Evolutionary conservation across 179 eudicot genomes (phyloP).

Genomic region (Beta lomatogona): DNA sequence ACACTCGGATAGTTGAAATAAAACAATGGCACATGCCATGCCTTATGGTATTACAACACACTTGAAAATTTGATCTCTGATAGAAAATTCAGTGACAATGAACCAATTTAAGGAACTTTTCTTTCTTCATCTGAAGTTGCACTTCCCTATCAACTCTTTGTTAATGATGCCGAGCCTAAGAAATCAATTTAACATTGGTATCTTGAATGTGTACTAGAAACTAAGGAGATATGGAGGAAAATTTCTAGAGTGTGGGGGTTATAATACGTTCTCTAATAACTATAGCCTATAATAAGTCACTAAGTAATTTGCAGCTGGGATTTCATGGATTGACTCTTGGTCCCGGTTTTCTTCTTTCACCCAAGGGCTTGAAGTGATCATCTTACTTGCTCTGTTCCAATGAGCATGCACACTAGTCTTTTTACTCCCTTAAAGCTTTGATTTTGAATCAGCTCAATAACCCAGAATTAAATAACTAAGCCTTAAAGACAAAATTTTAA

Average conservation of each 20-base stretch:
- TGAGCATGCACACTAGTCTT: not conserved
- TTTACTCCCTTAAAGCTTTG: not conserved
- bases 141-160: no score
- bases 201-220: not conserved
- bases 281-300: not conserved
- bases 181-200: no score
- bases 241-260: not conserved
- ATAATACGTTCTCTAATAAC: not conserved
- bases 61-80: no score
- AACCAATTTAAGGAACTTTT: no score
- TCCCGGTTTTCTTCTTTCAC: not conserved
- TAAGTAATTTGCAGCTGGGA: not conserved
- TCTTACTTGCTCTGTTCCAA: not conserved
- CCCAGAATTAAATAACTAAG: not conserved
- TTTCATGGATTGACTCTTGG: not conserved
- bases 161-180: no score
- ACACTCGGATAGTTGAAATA: no score
- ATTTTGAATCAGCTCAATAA: not conserved
- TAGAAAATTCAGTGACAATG: no score
- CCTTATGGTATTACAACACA: no score
- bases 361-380: not conserved
- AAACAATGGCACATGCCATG: no score
- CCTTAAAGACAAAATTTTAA: not conserved
- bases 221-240: not conserved
- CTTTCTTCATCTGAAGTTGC: no score